Conservation (phyloP, 1,139 yeast genomes). For the Waltiozyma sp. region DNA sequence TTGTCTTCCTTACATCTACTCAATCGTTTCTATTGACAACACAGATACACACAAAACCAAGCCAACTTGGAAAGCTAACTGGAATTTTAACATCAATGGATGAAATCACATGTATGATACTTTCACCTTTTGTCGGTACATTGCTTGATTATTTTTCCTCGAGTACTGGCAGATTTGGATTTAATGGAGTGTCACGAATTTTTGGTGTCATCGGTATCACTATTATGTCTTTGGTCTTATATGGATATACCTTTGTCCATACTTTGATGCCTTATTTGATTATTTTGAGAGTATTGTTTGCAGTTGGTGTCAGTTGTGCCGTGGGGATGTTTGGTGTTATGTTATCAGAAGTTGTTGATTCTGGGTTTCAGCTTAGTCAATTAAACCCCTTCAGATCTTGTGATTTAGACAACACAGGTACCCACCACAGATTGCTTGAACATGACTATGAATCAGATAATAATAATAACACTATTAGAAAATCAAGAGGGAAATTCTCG, state of each 20-base stretch:
- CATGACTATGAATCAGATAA: not conserved
- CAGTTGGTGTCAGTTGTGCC: slow-evolving; percentile 46
- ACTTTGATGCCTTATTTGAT: slow-evolving; percentile 34
- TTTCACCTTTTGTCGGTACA: slow-evolving; percentile 38
- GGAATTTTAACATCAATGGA: slow-evolving; percentile 57
- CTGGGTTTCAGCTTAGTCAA: slow-evolving; percentile 21
- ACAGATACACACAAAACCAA: slow-evolving; percentile 7
- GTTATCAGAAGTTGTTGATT: slow-evolving; percentile 41
- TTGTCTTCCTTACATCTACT: slow-evolving; percentile 57
- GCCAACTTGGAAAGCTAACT: slow-evolving; percentile 41
- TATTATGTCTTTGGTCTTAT: slow-evolving; percentile 34
- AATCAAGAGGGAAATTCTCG: slow-evolving; percentile 42
- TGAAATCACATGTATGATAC: slow-evolving; percentile 41
- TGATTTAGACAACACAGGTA: slow-evolving; percentile 4
- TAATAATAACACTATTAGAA: slow-evolving; percentile 3
- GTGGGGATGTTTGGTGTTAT: slow-evolving; percentile 36
- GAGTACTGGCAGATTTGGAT: not conserved
- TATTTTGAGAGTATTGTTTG: slow-evolving; percentile 42
- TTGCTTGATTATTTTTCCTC: not conserved
- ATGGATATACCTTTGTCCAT: slow-evolving; percentile 37
- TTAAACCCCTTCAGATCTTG: not conserved
- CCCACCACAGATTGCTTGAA: not conserved
- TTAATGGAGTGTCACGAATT: not conserved
- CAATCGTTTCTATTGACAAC: slow-evolving; percentile 58
- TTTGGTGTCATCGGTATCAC: slow-evolving; percentile 31